These are phyloP conservation scores for Candida silvicultrix DNA, from an alignment of 805 yeast genomes.

Conservation along the genomic window DNA sequence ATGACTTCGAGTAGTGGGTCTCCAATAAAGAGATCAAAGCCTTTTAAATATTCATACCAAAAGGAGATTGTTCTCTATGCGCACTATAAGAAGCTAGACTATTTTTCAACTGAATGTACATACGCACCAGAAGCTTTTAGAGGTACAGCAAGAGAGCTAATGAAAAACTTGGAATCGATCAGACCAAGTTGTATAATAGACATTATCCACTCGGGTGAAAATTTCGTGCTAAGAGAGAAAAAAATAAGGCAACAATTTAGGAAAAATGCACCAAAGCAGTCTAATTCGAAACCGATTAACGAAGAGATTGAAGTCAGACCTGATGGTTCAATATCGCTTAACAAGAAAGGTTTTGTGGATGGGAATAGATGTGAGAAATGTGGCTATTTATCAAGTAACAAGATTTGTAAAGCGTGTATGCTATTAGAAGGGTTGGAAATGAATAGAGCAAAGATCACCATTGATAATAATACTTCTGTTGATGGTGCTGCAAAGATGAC, in stretches of 20 bases:
- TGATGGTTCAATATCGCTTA: conserved; percentile 56
- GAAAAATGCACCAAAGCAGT: conserved; percentile 3
- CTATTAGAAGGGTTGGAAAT: conserved; percentile 78
- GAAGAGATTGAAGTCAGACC: conserved; percentile 45
- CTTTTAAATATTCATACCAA: conserved; percentile 92
- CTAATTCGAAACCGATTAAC: conserved; percentile 5
- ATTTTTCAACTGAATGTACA: conserved; percentile 94
- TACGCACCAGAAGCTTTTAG: conserved; percentile 98
- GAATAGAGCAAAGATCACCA: conserved; percentile 56
- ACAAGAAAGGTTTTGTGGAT: conserved; percentile 36
- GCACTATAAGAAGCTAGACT: conserved; percentile 90
- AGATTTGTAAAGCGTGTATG: conserved; percentile 89
- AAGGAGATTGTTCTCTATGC: conserved; percentile 97
- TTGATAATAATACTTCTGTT: conserved; percentile 45
- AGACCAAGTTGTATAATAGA: conserved; percentile 93
- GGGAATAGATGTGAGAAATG: conserved; percentile 82
- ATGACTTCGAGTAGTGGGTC: conserved; percentile 79
- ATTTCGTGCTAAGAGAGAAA: conserved; percentile 57
- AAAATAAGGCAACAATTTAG: conserved; percentile 32
- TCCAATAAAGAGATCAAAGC: conserved; percentile 90
- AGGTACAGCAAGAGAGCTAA: conserved; percentile 91
- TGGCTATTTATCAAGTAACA: conserved; percentile 86
- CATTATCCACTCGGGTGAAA: conserved; percentile 91
- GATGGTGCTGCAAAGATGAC: conserved; percentile 62
- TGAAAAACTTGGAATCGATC: conserved; percentile 84